A percentile compares a stretch with the other conserved stretches of the same genome.
These are phyloP conservation scores for Opeltia flavorubescens DNA, from an alignment of 495 filamentous ascomycete species.

Conservation along the genomic window DNA sequence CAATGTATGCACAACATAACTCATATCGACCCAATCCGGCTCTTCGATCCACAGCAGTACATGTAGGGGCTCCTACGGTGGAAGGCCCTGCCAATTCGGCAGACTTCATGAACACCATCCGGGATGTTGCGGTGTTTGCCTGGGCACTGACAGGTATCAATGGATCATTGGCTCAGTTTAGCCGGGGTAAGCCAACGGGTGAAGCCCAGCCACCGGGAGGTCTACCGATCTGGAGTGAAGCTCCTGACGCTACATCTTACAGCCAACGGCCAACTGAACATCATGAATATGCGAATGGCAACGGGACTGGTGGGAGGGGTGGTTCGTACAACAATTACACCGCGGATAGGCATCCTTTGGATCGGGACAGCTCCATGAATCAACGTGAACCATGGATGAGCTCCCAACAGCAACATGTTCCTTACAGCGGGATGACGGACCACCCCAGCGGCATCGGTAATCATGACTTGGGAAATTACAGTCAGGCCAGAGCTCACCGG, in stretches of 20 bases:
- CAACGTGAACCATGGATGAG: neutral
- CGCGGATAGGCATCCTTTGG: neutral
- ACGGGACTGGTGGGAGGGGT: neutral
- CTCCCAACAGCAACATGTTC: neutral
- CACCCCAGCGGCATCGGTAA: neutral
- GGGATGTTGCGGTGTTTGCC: slow-evolving; percentile 72
- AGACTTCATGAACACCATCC: slow-evolving; percentile 65
- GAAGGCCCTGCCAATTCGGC: slow-evolving; percentile 25
- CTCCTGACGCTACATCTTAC: slow-evolving; percentile 3
- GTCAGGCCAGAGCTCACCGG: neutral
- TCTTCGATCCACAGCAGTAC: slow-evolving; percentile 23
- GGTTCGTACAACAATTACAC: neutral
- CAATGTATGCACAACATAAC: slow-evolving; percentile 10
- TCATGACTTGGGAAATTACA: neutral
- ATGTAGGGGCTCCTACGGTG: slow-evolving; percentile 28
- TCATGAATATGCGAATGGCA: neutral
- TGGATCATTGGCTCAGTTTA: slow-evolving; percentile 51
- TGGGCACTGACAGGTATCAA: slow-evolving; percentile 77
- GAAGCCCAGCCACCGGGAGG: slow-evolving; percentile 43
- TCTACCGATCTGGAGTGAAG: slow-evolving; percentile 39
- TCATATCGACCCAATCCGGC: slow-evolving; percentile 14
- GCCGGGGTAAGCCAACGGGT: slow-evolving; percentile 44
- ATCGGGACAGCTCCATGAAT: neutral
- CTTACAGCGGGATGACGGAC: neutral
- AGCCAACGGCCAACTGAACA: neutral